Evolutionary conservation across 495 filamentous ascomycete genomes (phyloP).

Genomic region (Hypoxylon subgilvum): DNA sequence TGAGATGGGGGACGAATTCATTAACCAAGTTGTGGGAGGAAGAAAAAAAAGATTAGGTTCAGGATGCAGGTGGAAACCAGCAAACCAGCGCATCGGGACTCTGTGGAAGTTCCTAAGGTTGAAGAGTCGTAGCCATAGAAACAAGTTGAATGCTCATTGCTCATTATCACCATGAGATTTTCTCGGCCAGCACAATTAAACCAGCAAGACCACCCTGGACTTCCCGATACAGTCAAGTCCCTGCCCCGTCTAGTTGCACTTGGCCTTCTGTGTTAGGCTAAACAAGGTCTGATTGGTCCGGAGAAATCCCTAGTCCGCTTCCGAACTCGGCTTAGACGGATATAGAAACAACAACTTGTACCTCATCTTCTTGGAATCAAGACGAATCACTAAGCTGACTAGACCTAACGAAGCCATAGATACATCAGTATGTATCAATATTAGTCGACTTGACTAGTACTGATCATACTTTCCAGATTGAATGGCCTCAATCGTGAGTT

Average conservation of each 20-base stretch:
- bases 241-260: slow-evolving; percentile 22
- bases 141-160: slow-evolving; percentile 22
- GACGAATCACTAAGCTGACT: too few species aligned
- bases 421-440: too few species aligned
- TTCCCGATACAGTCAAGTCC: slow-evolving; percentile 43
- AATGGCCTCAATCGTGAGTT: too few species aligned
- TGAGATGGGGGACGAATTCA: slow-evolving; percentile 1
- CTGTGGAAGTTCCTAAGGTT: slow-evolving; percentile 7
- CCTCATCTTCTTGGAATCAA: too few species aligned
- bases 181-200: slow-evolving; percentile 41
- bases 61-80: slow-evolving; percentile 4
- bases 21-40: slow-evolving; percentile 8
- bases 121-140: slow-evolving; percentile 16
- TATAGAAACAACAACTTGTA: neutral
- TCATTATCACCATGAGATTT: slow-evolving; percentile 41
- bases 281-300: slow-evolving; percentile 34
- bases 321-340: slow-evolving; percentile 33
- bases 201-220: slow-evolving; percentile 32
- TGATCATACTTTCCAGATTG: too few species aligned
- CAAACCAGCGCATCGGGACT: slow-evolving; percentile 3
- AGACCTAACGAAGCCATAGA: too few species aligned
- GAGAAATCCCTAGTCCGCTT: slow-evolving; percentile 42
- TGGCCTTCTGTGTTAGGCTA: slow-evolving; percentile 16
- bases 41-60: slow-evolving; percentile 3
- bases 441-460: too few species aligned